These are phyloP conservation scores for Chaetomium globosum DNA, from an alignment of 2,329 filamentous ascomycete genomes.

Conservation along the genomic window DNA sequence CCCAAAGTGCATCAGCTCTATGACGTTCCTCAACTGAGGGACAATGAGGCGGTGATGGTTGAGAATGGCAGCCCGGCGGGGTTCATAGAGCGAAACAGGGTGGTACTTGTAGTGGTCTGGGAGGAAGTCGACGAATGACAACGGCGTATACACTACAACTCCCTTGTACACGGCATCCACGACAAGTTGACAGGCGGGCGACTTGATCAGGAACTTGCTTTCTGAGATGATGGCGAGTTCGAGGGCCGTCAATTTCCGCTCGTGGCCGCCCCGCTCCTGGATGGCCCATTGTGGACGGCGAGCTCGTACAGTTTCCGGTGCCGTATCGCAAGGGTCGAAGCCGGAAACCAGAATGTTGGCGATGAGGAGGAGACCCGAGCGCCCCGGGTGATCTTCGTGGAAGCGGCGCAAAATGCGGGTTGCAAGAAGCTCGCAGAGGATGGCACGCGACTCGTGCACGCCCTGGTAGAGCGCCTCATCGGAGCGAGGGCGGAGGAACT, in stretches of 20 bases:
- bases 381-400: constrained; percentile 67
- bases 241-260: constrained; percentile 65
- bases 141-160: constrained; percentile 69
- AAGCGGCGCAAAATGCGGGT: constrained; percentile 67
- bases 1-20: constrained; percentile 68
- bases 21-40: constrained; percentile 65
- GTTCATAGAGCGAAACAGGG: constrained; percentile 70
- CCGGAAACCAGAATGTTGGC: constrained; percentile 70
- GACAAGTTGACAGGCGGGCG: constrained; percentile 68
- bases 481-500: constrained; percentile 69
- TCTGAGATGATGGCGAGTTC: constrained; percentile 74
- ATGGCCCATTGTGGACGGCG: constrained; percentile 47
- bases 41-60: constrained; percentile 75
- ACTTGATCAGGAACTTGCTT: constrained; percentile 67
- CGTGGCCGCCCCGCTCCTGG: constrained; percentile 46
- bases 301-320: constrained; percentile 60
- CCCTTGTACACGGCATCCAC: constrained; percentile 72
- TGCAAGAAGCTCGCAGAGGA: constrained; percentile 70
- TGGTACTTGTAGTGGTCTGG: constrained; percentile 74
- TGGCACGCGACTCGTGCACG: constrained; percentile 68
- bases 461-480: constrained; percentile 66
- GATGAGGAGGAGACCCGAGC: constrained; percentile 64
- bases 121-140: constrained; percentile 70
- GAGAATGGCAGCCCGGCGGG: constrained; percentile 64
- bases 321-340: constrained; percentile 72